Evolutionary conservation across 441 rosid genomes (phyloP).

Genomic region (Bocquillonia castaneifolia): DNA sequence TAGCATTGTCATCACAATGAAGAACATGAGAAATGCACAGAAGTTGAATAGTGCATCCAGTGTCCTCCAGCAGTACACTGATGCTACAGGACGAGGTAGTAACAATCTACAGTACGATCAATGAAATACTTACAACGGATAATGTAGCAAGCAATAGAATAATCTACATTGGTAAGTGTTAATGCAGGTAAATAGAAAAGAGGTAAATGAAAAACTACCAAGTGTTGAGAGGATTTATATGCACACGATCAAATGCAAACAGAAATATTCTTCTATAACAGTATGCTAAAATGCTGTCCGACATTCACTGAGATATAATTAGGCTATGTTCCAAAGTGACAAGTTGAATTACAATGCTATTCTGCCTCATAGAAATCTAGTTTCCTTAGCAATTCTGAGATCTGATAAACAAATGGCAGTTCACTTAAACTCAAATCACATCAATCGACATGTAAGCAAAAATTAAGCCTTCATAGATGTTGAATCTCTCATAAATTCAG

Average conservation of each 20-base stretch:
- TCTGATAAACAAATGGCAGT: neutral
- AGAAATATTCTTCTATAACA: neutral
- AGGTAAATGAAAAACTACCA: neutral
- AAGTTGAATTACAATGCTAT: neutral
- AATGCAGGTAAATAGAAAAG: neutral
- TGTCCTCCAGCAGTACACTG: neutral
- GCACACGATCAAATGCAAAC: neutral
- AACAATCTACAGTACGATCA: neutral
- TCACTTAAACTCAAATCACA: neutral
- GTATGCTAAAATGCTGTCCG: neutral
- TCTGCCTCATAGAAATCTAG: neutral
- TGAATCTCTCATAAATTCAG: no score
- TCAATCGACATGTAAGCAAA: neutral
- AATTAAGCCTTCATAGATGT: neutral
- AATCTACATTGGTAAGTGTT: no score
- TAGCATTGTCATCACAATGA: neutral
- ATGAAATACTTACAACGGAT: no score
- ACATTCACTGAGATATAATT: neutral
- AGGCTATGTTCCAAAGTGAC: neutral
- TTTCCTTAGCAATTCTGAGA: neutral
- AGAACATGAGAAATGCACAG: neutral
- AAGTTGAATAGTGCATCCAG: neutral
- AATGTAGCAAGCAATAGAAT: neutral
- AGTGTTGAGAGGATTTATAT: neutral
- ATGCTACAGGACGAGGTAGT: neutral